Base-by-base conservation (phyloP, 257 asterid genomes). In the Gynochthodes officinalis region DNA sequence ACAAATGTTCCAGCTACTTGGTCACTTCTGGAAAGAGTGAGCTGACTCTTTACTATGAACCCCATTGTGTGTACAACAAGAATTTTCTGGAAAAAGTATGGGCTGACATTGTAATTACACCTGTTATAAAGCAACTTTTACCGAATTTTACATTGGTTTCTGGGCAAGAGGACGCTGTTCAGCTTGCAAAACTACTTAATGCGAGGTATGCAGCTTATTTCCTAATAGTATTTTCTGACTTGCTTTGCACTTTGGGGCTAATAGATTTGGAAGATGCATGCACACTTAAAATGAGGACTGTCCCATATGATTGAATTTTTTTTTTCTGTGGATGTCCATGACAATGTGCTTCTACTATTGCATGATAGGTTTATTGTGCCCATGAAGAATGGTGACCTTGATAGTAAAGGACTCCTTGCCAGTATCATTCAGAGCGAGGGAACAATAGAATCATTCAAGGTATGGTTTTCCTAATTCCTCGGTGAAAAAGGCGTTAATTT, bases 111-210 rank as follows among this genome's bases (percentile, higher is more conserved):
- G 89, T 91, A 46, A 88, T 91, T 53, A 89, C 97, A 3, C 99
- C 99, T 19, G 97, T 94, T 27, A 82, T 86, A 58, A 89, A 88
- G 89, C 97, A 88, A 69, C 93, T 94, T 37, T 84, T 89, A 62
- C 97, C 97, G 2, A 67, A 73, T 73, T 88, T 91, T 78, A 82
- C 89, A 65, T 67, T 94, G 82, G 97, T 94, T 70, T 91, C 93
- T 9, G 97, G 98, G 46, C 98, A 93, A 69, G 96, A 86, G 63
- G 98, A 89, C 72, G 98, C 97, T 21, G 96, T 91, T 86, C 83
- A 86, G 53, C 97, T 91, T 3, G 95, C 95, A 37, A 86, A 87
- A 73, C 77, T 84, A 74, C 87, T 91, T 73, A 81, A 78, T 28
- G 96, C 98, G 63, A 87, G 85, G 98, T 93, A 81, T 44, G 68